A percentile compares a stretch with the other conserved stretches of the same genome.
Conservation (phyloP, 2,329 filamentous ascomycete species). For the Pseudogymnoascus sp. region DNA sequence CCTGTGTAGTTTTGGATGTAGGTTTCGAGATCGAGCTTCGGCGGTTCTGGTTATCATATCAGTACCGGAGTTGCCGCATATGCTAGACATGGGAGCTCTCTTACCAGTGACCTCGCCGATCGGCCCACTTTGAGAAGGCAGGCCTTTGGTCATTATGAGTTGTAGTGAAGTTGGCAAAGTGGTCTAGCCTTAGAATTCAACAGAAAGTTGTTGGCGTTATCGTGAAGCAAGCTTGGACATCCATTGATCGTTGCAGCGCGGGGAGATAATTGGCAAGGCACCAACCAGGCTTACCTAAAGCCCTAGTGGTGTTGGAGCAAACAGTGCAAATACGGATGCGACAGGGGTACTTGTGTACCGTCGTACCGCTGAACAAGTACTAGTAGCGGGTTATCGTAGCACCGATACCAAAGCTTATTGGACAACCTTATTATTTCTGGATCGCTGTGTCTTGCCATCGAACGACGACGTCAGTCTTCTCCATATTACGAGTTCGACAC, state of each 20-base stretch:
- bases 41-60: conserved; percentile 47
- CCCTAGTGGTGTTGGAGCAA: conserved; percentile 2
- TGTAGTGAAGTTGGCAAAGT: not conserved
- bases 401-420: conserved; percentile 6
- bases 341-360: conserved; percentile 2
- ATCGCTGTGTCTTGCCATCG: conserved; percentile 1
- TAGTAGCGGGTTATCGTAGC: not conserved
- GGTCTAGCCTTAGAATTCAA: not conserved
- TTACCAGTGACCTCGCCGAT: conserved; percentile 4
- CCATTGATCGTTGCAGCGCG: not conserved
- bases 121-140: not conserved
- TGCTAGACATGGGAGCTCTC: not conserved
- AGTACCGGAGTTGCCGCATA: not conserved
- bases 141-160: conserved; percentile 1
- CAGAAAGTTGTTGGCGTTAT: not conserved
- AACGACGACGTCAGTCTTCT: conserved; percentile 3
- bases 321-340: not conserved
- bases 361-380: not conserved
- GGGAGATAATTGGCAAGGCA: not conserved
- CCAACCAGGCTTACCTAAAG: conserved; percentile 6
- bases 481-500: conserved; percentile 3
- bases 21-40: conserved; percentile 84
- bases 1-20: conserved; percentile 87
- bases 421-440: conserved; percentile 6
- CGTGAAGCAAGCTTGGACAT: not conserved